Base-by-base conservation (phyloP, 2,329 filamentous ascomycete genomes). In the Aspergillus pseudotamarii region DNA sequence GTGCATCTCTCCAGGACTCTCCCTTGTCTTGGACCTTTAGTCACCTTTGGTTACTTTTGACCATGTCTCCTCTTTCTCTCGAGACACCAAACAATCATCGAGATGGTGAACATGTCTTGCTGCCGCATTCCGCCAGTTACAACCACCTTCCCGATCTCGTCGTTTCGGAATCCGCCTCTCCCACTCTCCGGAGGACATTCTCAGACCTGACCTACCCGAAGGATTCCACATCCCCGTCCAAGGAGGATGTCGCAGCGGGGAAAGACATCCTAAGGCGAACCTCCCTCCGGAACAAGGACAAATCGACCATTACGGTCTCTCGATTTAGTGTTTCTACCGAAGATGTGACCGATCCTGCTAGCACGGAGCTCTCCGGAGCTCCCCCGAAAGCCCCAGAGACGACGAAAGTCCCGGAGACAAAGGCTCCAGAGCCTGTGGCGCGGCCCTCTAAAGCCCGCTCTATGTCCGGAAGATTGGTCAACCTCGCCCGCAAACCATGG, bases 61-160 rank as follows among this genome's bases (percentile, higher is more conserved):
- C 67, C 68, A 78, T 79, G 77, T 73, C 76, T 71, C 68, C 69
- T 65, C 68, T 70, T 59, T 67, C 69, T 32, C 57, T 68, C 55
- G 71, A 73, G 58, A 58, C 64, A 38, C 63, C 65, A 56, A 67
- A 59, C 48, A 69, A 73, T 61, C 62, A 61, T 30, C 68, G 64
- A 51, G 71, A 72, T 65, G 74, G 73, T 50, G 69, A 69, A 55
- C 64, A 64, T 57, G 59, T 69, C 56, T 66, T 72, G 45, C 67
- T 88, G 34, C 81, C 82, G 32, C 82, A 85, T 61, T 83, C 86
- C 55, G 86, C 86, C 36, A 88, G 86, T 69, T 88, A 85, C 74
- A 85, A 83, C 54, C 82, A 84, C 66, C 73, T 88, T n/a, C 80
- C 83, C 4, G 75, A 71, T 32, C 72, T 80, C 36, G n/a, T 64